phyloP scores from a whole-genome alignment of 2,329 filamentous ascomycete genomes.

The Parascedosporium putredinis region DNA sequence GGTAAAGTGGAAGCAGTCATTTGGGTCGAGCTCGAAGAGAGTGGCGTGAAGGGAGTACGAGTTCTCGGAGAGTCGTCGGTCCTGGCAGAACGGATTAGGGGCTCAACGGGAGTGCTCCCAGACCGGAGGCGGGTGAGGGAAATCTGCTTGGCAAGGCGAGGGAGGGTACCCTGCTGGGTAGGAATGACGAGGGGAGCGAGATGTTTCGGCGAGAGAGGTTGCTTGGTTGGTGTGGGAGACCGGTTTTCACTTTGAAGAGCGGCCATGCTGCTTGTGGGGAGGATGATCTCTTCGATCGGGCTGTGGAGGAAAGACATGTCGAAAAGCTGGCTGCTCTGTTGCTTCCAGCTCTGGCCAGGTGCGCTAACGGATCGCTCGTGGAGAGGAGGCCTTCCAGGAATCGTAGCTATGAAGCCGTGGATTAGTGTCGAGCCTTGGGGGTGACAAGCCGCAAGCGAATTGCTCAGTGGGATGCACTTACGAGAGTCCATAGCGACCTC shows the following conservation, averaged over 20 bases:
- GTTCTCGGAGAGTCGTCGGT: constrained; percentile 36
- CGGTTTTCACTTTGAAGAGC: neutral
- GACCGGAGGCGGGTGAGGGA: constrained; percentile 36
- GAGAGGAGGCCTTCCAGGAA: constrained; percentile 53
- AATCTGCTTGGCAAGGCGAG: constrained; percentile 25
- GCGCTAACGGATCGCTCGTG: constrained; percentile 56
- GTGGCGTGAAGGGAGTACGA: constrained; percentile 34
- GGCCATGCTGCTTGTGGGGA: neutral
- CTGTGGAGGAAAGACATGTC: constrained; percentile 2
- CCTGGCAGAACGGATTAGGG: constrained; percentile 26
- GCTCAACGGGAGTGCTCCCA: constrained; percentile 32
- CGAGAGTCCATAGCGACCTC: constrained; percentile 61
- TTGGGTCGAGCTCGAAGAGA: constrained; percentile 30
- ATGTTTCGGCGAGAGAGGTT: constrained; percentile 39
- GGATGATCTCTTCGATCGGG: constrained; percentile 6
- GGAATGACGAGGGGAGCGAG: constrained; percentile 50
- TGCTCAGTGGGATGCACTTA: constrained; percentile 30
- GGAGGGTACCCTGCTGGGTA: constrained; percentile 19
- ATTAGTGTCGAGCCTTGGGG: too few relatives aligned
- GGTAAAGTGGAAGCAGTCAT: constrained; percentile 30
- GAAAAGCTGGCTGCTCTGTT: constrained; percentile 20
- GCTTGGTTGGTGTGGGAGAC: neutral
- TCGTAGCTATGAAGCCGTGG: constrained; percentile 45
- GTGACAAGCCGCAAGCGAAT: constrained; percentile 14
- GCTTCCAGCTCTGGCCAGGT: constrained; percentile 40